A percentile compares a stretch with the other conserved stretches of the same genome.
Evolutionary conservation across 2,329 filamentous ascomycete species (phyloP).

Genomic region (Pyricularia sp.): DNA sequence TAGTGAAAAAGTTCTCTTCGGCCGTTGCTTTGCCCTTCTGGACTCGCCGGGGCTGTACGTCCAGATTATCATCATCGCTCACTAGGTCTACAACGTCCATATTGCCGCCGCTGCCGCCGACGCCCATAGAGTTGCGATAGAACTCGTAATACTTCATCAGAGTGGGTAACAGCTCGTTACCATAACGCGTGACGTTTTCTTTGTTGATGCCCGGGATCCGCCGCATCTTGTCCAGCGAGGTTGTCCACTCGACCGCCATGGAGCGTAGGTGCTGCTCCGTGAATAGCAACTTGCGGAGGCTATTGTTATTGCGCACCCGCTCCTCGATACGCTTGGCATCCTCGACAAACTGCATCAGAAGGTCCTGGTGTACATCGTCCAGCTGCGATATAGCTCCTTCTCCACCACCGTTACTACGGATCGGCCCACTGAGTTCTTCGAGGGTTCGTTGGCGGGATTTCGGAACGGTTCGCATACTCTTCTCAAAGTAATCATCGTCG

Average conservation of each 20-base stretch:
- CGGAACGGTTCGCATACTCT: constrained; percentile 22
- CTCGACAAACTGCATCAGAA: constrained; percentile 52
- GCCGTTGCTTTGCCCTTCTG: constrained; percentile 2
- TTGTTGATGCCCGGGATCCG: constrained; percentile 48
- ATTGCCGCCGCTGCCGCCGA: constrained; percentile 11
- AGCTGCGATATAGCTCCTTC: constrained; percentile 26
- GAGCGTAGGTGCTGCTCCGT: constrained; percentile 55
- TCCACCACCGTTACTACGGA: constrained; percentile 41
- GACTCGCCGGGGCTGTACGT: constrained; percentile 10
- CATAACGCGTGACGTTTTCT: constrained; percentile 49
- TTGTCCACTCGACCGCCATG: constrained; percentile 61
- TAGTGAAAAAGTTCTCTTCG: constrained; percentile 43
- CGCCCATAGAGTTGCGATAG: constrained; percentile 39
- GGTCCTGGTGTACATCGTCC: constrained; percentile 44
- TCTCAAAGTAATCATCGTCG: constrained; percentile 32
- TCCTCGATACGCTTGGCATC: constrained; percentile 49
- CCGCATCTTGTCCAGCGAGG: constrained; percentile 46
- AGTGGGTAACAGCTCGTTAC: constrained; percentile 45
- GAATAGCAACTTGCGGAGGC: constrained; percentile 48
- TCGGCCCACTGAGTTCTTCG: constrained; percentile 40
- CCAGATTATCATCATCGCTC: constrained; percentile 25
- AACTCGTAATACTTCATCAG: constrained; percentile 33
- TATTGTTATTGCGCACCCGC: constrained; percentile 44
- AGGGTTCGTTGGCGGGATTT: constrained; percentile 21
- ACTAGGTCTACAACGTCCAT: constrained; percentile 42